Evolutionary conservation across 2,329 filamentous ascomycete species (phyloP).

Genomic region (Aureobasidium mangrovei): DNA sequence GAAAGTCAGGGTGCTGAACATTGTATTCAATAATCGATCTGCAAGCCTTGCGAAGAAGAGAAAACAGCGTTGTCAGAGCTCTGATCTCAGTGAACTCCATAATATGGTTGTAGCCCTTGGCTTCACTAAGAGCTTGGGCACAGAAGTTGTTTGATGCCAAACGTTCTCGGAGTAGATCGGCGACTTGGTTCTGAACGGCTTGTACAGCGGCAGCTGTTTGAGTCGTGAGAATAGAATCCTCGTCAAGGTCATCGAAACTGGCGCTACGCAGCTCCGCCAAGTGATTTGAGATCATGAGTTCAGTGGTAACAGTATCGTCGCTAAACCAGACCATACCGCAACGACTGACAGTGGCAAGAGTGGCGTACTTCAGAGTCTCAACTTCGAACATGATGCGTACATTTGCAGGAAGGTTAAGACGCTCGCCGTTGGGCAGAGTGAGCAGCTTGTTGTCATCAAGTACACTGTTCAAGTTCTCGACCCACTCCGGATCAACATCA

Average conservation of each 20-base stretch:
- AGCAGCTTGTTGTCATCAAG: conserved; percentile 98
- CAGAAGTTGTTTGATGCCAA: conserved; percentile 76
- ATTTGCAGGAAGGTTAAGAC: conserved; percentile 85
- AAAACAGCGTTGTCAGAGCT: conserved; percentile 87
- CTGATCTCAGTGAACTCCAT: conserved; percentile 96
- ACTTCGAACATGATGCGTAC: conserved; percentile 99
- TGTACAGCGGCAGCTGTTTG: conserved; percentile 54
- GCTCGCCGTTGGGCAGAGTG: conserved; percentile 94
- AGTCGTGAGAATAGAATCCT: conserved; percentile 71
- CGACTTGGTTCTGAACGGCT: conserved; percentile 71
- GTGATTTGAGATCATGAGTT: conserved; percentile 90
- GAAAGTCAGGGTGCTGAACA: conserved; percentile 85
- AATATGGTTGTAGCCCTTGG: conserved; percentile 78
- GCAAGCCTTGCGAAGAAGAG: conserved; percentile 86
- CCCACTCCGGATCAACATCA: conserved; percentile 98
- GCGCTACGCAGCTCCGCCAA: conserved; percentile 72
- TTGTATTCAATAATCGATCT: conserved; percentile 95
- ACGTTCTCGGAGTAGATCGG: conserved; percentile 67
- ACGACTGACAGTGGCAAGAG: conserved; percentile 95
- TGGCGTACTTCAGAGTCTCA: conserved; percentile 94
- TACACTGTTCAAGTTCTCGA: conserved; percentile 99
- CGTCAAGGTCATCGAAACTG: conserved; percentile 90
- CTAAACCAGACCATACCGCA: conserved; percentile 99
- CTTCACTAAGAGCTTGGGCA: conserved; percentile 64
- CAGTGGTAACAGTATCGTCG: conserved; percentile 87